A percentile compares a stretch with the other conserved stretches of the same genome.
Evolutionary conservation across 495 filamentous ascomycete genomes (phyloP).

Genomic region (Xylaria castorea): DNA sequence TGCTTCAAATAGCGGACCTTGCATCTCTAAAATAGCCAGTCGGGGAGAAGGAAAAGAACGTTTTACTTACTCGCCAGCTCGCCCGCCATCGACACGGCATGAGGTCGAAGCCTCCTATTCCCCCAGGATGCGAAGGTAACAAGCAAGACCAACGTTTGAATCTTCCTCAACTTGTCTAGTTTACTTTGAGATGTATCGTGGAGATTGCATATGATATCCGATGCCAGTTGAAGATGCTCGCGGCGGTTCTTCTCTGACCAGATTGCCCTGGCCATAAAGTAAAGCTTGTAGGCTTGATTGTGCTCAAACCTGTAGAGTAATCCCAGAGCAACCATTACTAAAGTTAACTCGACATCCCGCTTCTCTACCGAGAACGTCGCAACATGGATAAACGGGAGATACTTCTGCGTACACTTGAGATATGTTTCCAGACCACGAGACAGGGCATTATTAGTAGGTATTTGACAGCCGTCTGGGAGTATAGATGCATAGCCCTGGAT

Average conservation of each 20-base stretch:
- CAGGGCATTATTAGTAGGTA: conserved; percentile 55
- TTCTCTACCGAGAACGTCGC: conserved; percentile 56
- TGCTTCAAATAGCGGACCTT: not conserved
- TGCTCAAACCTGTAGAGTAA: conserved; percentile 60
- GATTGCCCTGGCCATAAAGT: conserved; percentile 49
- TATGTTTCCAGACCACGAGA: conserved; percentile 59
- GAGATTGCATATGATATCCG: conserved; percentile 29
- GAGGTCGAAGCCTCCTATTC: conserved; percentile 50
- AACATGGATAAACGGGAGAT: conserved; percentile 59
- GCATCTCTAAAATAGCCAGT: not conserved
- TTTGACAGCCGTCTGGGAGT: conserved; percentile 56
- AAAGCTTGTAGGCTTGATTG: conserved; percentile 59
- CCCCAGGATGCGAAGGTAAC: conserved; percentile 59
- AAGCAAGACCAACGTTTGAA: conserved; percentile 51
- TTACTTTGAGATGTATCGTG: not conserved
- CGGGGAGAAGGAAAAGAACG: not conserved
- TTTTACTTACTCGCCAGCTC: conserved; percentile 46
- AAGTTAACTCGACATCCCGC: conserved; percentile 53
- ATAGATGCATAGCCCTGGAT: conserved; percentile 57
- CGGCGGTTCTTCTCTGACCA: conserved; percentile 55
- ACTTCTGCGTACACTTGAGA: conserved; percentile 57
- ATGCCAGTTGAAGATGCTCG: conserved; percentile 54
- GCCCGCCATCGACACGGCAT: conserved; percentile 58
- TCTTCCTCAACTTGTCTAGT: conserved; percentile 50
- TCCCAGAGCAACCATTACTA: conserved; percentile 57